Evolutionary conservation across 352 stramenopile species (phyloP).

Genomic region (Blastocystis hominis): DNA sequence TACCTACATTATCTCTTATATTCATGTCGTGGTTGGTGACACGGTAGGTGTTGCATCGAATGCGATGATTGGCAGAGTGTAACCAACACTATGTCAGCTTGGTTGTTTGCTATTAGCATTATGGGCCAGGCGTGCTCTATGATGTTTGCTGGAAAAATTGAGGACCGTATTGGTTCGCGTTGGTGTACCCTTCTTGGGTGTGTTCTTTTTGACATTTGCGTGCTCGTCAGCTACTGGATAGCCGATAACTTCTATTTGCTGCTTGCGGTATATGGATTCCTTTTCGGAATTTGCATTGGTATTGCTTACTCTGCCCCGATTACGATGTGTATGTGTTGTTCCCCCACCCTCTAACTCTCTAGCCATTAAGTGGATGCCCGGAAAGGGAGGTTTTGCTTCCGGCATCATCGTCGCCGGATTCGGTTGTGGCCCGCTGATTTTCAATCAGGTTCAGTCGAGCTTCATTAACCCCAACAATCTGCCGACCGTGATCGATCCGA

Average conservation of each 20-base stretch:
- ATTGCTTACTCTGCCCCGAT: constrained; percentile 53
- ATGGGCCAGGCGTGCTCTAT: constrained; percentile 48
- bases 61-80: constrained; percentile 1
- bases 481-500: constrained; percentile 18
- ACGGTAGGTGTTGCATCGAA: background rate
- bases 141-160: constrained; percentile 51
- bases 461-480: constrained; percentile 54
- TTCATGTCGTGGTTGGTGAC: constrained; percentile 1
- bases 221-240: constrained; percentile 6
- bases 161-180: constrained; percentile 3
- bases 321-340: background rate
- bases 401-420: constrained; percentile 55
- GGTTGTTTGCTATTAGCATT: constrained; percentile 56
- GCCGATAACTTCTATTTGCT: constrained; percentile 30
- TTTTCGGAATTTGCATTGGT: constrained; percentile 27
- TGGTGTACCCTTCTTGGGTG: constrained; percentile 8
- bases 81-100: constrained; percentile 15
- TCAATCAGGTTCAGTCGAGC: constrained; percentile 47
- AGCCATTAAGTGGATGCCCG: constrained; percentile 57
- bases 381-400: constrained; percentile 27
- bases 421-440: constrained; percentile 54
- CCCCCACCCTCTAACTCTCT: background rate
- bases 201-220: constrained; percentile 14
- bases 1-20: constrained; percentile 57
- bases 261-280: constrained; percentile 35